phyloP scores from a whole-genome alignment of 2,329 filamentous ascomycete genomes.

The Colletotrichum musicola region DNA sequence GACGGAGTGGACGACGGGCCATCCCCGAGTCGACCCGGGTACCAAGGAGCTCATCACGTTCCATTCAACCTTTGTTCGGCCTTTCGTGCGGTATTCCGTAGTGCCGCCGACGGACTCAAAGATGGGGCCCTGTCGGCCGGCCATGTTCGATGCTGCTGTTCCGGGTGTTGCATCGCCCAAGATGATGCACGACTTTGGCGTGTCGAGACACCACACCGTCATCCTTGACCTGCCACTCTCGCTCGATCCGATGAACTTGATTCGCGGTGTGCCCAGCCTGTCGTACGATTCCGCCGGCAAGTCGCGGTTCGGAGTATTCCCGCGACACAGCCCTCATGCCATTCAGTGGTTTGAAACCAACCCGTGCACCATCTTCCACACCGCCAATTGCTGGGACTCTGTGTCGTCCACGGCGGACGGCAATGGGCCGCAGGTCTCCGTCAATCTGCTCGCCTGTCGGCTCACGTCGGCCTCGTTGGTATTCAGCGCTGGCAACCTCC shows the following conservation, averaged over 20 bases:
- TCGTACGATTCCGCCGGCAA: constrained; percentile 68
- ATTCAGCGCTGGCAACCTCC: constrained; percentile 74
- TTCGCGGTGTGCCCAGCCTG: constrained; percentile 68
- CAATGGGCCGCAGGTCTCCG: constrained; percentile 48
- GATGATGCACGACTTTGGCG: constrained; percentile 84
- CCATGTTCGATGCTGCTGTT: constrained; percentile 65
- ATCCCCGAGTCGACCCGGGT: constrained; percentile 74
- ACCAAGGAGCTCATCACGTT: constrained; percentile 77
- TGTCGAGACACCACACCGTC: constrained; percentile 71
- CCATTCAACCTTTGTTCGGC: constrained; percentile 73
- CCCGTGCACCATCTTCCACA: constrained; percentile 78
- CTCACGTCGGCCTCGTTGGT: constrained; percentile 75
- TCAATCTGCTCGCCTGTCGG: constrained; percentile 76
- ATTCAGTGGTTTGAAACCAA: constrained; percentile 77
- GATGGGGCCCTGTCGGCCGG: constrained; percentile 33
- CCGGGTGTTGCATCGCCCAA: constrained; percentile 73
- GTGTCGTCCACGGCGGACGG: not conserved
- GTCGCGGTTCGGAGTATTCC: constrained; percentile 77
- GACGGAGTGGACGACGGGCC: constrained; percentile 78
- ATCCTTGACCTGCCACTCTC: constrained; percentile 78
- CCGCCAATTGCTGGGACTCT: constrained; percentile 78
- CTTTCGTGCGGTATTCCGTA: constrained; percentile 76
- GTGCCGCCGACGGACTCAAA: constrained; percentile 41
- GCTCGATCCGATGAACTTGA: constrained; percentile 72
- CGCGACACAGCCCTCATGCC: constrained; percentile 67